Conservation (phyloP, 2,329 filamentous ascomycete species). For the Exophiala viscosa region DNA sequence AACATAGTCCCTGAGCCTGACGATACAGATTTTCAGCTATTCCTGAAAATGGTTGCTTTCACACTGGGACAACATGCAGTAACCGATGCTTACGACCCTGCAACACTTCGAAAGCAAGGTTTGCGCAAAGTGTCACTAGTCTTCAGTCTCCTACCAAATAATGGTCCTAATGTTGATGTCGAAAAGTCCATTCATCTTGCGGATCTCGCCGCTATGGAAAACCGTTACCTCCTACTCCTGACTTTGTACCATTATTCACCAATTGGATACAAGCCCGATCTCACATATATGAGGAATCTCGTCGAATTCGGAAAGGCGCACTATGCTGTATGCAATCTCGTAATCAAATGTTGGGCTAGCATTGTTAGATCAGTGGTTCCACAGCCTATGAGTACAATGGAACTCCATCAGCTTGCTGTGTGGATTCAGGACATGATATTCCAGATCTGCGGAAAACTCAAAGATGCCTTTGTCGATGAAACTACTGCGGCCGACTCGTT, state of each 20-base stretch:
- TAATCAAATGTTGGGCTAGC: slow-evolving; percentile 19
- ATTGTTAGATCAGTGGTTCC: slow-evolving; percentile 10
- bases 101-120: slow-evolving; percentile 3
- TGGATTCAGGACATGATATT: slow-evolving; percentile 21
- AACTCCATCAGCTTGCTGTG: slow-evolving; percentile 8
- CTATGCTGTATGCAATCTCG: slow-evolving; percentile 15
- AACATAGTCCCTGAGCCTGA: slow-evolving; percentile 8
- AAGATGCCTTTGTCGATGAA: slow-evolving; percentile 1
- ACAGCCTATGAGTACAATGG: neutral
- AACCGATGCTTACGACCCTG: neutral
- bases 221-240: slow-evolving; percentile 20
- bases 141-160: slow-evolving; percentile 24
- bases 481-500: neutral
- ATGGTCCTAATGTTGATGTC: slow-evolving; percentile 10
- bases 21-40: slow-evolving; percentile 24
- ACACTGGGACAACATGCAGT: slow-evolving; percentile 6
- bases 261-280: slow-evolving; percentile 12
- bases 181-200: slow-evolving; percentile 10
- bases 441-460: slow-evolving; percentile 13
- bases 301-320: slow-evolving; percentile 21
- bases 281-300: slow-evolving; percentile 15
- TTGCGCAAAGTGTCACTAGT: slow-evolving; percentile 20
- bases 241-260: slow-evolving; percentile 23
- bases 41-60: slow-evolving; percentile 22
- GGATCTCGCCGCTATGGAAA: slow-evolving; percentile 17